Conservation (phyloP, 225 moss, liverwort and hornwort genomes). For the Physcomitrium patens region DNA sequence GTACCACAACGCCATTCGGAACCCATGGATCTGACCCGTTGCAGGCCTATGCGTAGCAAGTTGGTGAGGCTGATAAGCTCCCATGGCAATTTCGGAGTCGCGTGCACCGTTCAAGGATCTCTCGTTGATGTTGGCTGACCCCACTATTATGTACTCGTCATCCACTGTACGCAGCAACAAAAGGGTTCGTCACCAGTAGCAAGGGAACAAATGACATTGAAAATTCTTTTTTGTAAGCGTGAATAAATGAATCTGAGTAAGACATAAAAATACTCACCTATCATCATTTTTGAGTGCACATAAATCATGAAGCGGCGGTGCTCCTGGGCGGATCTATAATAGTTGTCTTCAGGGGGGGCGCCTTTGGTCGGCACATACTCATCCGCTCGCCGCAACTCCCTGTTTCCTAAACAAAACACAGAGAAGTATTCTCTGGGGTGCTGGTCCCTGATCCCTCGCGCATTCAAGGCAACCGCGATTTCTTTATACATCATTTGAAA, state of each 20-base stretch:
- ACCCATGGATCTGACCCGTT: slow-evolving; percentile 77
- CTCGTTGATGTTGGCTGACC: slow-evolving; percentile 93
- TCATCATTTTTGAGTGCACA: slow-evolving; percentile 83
- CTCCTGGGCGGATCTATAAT: slow-evolving; percentile 66
- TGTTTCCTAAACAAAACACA: slow-evolving; percentile 83
- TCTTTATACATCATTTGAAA: slow-evolving; percentile 89
- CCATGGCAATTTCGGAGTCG: slow-evolving; percentile 90
- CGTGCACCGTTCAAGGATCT: slow-evolving; percentile 71
- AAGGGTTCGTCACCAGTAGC: background rate
- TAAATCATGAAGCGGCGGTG: slow-evolving; percentile 75
- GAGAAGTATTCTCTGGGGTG: slow-evolving; percentile 79
- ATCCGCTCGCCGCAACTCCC: slow-evolving; percentile 54
- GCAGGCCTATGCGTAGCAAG: slow-evolving; percentile 43
- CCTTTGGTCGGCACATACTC: slow-evolving; percentile 54
- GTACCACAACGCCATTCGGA: slow-evolving; percentile 81
- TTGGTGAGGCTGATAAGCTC: slow-evolving; percentile 74
- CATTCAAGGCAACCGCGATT: slow-evolving; percentile 60
- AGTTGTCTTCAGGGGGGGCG: slow-evolving; percentile 40
- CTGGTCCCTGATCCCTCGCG: slow-evolving; percentile 45
- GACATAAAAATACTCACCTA: slow-evolving; percentile 42
- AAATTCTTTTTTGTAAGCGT: background rate
- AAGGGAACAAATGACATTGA: background rate
- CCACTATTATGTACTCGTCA: slow-evolving; percentile 83
- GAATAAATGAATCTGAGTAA: background rate
- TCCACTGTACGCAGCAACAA: slow-evolving; percentile 55